Evolutionary conservation across 257 asterid genomes (phyloP).

Genomic region (Primulina eburnea): DNA sequence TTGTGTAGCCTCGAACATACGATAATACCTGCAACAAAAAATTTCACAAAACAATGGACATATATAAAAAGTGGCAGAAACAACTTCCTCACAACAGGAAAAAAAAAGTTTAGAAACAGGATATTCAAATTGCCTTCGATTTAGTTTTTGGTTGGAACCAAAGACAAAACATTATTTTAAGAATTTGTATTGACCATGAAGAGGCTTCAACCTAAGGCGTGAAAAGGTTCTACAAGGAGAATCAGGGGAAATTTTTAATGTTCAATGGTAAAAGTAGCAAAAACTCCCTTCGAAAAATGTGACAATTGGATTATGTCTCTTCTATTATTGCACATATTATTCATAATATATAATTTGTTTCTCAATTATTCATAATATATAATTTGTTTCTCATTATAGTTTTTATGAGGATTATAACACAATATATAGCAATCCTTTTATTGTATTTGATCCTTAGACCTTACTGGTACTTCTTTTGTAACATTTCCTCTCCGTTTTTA

Average conservation of each 20-base stretch:
- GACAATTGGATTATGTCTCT: background rate
- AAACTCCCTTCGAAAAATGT: conserved; percentile 1
- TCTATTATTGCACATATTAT: background rate
- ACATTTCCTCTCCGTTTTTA: background rate
- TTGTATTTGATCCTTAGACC: too few relatives aligned
- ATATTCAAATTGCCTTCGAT: background rate
- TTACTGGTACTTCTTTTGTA: too few relatives aligned
- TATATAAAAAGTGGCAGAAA: conserved; percentile 10
- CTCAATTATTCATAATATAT: background rate
- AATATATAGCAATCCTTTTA: too few relatives aligned
- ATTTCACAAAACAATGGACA: conserved; percentile 24
- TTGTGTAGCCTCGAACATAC: conserved; percentile 99
- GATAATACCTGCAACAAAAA: conserved; percentile 71
- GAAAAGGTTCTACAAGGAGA: background rate
- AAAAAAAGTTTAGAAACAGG: background rate
- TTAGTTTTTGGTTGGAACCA: conserved; percentile 1
- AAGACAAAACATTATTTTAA: background rate
- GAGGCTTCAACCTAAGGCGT: background rate
- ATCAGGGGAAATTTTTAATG: background rate
- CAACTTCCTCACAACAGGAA: background rate
- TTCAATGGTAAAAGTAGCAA: conserved; percentile 1
- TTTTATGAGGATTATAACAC: too few relatives aligned
- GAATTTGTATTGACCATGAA: background rate
- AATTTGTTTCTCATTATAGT: too few relatives aligned
- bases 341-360: background rate